Base-by-base conservation (phyloP, 164 flowering plant species). In the Liquidambar formosana region DNA sequence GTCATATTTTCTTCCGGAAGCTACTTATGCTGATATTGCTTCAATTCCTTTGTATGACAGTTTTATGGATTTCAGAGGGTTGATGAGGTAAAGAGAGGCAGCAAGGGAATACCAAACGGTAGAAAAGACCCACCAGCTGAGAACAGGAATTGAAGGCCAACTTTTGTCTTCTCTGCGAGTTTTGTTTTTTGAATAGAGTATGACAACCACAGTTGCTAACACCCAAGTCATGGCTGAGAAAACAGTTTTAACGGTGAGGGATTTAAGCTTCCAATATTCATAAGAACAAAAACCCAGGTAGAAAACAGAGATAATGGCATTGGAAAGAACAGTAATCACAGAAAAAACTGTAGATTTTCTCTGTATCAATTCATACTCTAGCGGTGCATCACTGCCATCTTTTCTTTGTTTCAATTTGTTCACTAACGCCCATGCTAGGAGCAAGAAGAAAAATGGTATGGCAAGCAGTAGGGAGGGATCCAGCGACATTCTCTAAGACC, bases 111-210 rank as follows among this genome's bases (percentile, higher is more conserved):
- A 25, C 28, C 64, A 43, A 75, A 79, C 65, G 65, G 67, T 48
- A 52, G 81, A 80, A 44, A 75, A 73, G 14, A 74, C 22, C 97
- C 94, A 91, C 90, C 91, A 91, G n/a, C n/a, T n/a, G 8, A 81
- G 68, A 47, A 73, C 26, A 27, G 87, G 84, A n/a, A 84, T 84
- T 3, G 72, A 43, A 41, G 90, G 94, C 91, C 91, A 91, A 13
- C 59, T 79, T 60, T 58, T 75, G 38, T 57, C 66, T 45, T 69
- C 79, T 49, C 46, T 56, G 56, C 48, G 54, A 21, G 21, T 65
- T 70, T 33, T 79, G 60, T 56, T 63, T n/a, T 69, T 77, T 18
- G 78, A 76, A 71, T 74, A 78, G 38, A 82, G 41, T 11, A 74
- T n/a, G n/a, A n/a, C 60, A 59, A 84, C 72, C 1, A 64, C 9